phyloP scores from a whole-genome alignment of 768 basidiomycete species.

The Suillus ampliporus region DNA sequence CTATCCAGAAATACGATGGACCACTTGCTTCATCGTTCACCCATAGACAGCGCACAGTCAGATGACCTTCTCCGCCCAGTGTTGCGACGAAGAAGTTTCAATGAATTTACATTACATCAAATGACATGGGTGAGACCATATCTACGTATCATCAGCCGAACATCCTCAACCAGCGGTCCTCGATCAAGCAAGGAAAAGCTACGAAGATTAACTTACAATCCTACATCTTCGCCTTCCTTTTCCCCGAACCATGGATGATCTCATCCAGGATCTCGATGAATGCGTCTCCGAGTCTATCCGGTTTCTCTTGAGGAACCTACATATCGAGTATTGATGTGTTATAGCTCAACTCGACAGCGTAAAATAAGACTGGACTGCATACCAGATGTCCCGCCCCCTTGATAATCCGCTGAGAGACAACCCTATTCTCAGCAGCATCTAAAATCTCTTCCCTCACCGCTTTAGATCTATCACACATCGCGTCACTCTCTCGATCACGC shows the following conservation, averaged over 20 bases:
- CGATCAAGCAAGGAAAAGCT: neutral
- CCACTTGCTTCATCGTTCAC: too few relatives aligned
- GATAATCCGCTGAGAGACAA: constrained; percentile 27
- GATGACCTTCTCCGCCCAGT: too few relatives aligned
- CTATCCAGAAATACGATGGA: too few relatives aligned
- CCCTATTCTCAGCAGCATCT: constrained; percentile 29
- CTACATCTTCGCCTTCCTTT: constrained; percentile 1
- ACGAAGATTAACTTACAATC: neutral
- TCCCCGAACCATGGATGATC: neutral
- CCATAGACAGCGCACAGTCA: too few relatives aligned
- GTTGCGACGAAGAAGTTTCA: neutral
- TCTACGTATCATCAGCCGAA: neutral
- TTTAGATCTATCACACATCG: constrained; percentile 24
- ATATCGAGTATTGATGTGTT: neutral
- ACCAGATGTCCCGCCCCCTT: constrained; percentile 38
- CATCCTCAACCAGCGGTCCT: neutral
- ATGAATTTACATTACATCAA: neutral
- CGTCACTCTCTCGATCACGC: neutral
- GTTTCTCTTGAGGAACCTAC: constrained; percentile 36
- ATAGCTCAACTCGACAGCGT: neutral
- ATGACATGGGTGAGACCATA: neutral
- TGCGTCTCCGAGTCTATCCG: constrained; percentile 31
- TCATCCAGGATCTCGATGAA: constrained; percentile 29
- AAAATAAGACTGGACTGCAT: neutral
- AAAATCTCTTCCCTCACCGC: constrained; percentile 33